Evolutionary conservation across 208 protist species (phyloP), one percentile per base, ranked within the genome.

Genomic region (Crithidia bombi): DNA sequence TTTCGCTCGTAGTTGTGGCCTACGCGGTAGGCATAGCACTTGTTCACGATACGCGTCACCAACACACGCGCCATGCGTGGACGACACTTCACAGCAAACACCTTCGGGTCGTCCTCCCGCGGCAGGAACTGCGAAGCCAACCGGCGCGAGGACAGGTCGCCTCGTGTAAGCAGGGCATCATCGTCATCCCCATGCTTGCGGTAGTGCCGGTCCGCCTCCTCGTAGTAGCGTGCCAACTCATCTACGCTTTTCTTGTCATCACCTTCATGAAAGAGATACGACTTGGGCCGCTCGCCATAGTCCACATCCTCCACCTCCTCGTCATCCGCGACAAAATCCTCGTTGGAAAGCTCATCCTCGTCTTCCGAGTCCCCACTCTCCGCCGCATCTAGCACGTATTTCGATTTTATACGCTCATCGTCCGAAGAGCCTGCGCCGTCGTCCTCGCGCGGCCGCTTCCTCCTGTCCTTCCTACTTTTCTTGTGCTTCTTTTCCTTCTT

Each of bases 31-130:
- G 81, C 75, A 63, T 95, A 94, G 78, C 93, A 97, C 74, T 97
- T 97, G 79, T 97, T 95, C 51, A 97, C 86, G 50, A 97, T 90
- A 26, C 92, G 92, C 26, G 89, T 89, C 32, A 97, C 92, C 41
- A 97, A 80, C 39, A 91, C 46, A 11, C 90, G 91, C 26, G 86
- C 64, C 89, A 96, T 95, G 11, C 91, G 79, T 30, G 93, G 90
- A 19, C 82, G 82, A 58, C 86, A 93, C 76, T 94, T 94, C 21
- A 96, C 82, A 3, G 90, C 86, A 69, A 97, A 97, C 39, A 97
- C 89, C 73, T 96, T 96, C 30, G 93, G 91, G 59, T 96, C 93
- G 39, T 72, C 85, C 21, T 83, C 70, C 35, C 85, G 79, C 9
- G 92, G 92, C 39, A 97, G 77, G 55, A 91, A 79, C 58, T 86